Conservation (phyloP, 495 filamentous ascomycete species). For the Parmelia sp. region DNA sequence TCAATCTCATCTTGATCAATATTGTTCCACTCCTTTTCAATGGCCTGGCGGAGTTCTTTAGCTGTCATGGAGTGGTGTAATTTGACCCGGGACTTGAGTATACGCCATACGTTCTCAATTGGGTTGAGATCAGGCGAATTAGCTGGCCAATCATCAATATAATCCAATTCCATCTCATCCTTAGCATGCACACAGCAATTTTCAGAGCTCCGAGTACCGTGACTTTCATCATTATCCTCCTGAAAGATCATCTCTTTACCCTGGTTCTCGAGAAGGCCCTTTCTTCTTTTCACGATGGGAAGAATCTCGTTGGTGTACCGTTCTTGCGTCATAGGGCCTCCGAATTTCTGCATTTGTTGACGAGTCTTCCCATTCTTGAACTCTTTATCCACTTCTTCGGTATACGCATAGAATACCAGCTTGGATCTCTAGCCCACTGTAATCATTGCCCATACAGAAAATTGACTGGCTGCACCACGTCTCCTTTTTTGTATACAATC, state of each 20-base stretch:
- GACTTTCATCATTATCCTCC: constrained; percentile 9
- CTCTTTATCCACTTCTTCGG: constrained; percentile 6
- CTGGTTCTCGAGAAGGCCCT: background rate
- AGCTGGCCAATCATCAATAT: constrained; percentile 11
- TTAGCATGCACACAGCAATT: background rate
- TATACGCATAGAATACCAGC: background rate
- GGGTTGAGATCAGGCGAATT: constrained; percentile 16
- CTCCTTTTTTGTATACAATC: constrained; percentile 8
- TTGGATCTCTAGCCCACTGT: background rate
- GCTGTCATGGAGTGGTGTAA: constrained; percentile 1
- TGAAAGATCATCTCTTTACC: constrained; percentile 7
- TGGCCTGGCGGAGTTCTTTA: background rate
- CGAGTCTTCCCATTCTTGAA: background rate
- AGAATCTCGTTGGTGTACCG: constrained; percentile 2
- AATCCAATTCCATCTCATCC: constrained; percentile 7
- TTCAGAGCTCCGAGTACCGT: constrained; percentile 2
- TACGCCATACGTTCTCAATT: constrained; percentile 18
- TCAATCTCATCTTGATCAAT: background rate
- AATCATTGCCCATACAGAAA: constrained; percentile 9
- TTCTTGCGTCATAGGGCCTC: constrained; percentile 9
- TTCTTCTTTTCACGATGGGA: background rate
- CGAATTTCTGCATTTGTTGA: background rate
- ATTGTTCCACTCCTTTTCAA: background rate
- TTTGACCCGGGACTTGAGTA: constrained; percentile 14
- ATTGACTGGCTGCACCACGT: background rate